A percentile compares a stretch with the other conserved stretches of the same genome.
Evolutionary conservation across 495 filamentous ascomycete genomes (phyloP).

Genomic region (Usnea hakonensis): DNA sequence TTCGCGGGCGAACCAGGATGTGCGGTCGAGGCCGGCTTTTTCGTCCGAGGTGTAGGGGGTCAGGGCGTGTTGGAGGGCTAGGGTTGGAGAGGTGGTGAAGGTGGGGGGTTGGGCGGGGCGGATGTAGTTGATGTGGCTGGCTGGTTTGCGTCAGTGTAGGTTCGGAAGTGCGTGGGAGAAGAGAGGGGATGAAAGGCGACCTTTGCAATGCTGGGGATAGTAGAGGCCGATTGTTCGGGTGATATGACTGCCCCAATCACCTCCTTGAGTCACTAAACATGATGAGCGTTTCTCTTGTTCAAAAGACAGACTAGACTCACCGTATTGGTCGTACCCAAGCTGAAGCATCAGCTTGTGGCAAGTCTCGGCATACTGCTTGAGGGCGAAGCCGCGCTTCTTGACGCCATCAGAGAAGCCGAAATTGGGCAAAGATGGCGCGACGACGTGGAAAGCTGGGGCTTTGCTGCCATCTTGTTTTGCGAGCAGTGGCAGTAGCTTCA

Average conservation of each 20-base stretch:
- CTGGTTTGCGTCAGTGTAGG: constrained; percentile 21
- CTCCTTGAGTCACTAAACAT: constrained; percentile 50
- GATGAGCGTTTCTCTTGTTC: not conserved
- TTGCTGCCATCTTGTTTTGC: constrained; percentile 15
- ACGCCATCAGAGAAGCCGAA: constrained; percentile 35
- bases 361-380: constrained; percentile 54
- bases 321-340: constrained; percentile 60
- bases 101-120: constrained; percentile 30
- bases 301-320: constrained; percentile 21
- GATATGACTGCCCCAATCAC: constrained; percentile 62
- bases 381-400: constrained; percentile 41
- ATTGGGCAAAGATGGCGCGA: constrained; percentile 39
- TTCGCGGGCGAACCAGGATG: constrained; percentile 42
- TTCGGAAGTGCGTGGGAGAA: too few species aligned
- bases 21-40: constrained; percentile 40
- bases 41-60: constrained; percentile 31
- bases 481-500: constrained; percentile 31
- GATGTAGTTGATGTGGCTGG: constrained; percentile 59
- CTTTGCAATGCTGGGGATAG: constrained; percentile 47
- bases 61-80: constrained; percentile 37
- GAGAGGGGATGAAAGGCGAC: not conserved
- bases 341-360: constrained; percentile 59
- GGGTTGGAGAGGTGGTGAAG: constrained; percentile 34
- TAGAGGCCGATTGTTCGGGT: constrained; percentile 49
- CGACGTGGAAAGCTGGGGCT: constrained; percentile 36